Percentiles rank a stretch among this genome's conserved stretches.
phyloP scores from a whole-genome alignment of 768 basidiomycete species.

The Boletus sp. region DNA sequence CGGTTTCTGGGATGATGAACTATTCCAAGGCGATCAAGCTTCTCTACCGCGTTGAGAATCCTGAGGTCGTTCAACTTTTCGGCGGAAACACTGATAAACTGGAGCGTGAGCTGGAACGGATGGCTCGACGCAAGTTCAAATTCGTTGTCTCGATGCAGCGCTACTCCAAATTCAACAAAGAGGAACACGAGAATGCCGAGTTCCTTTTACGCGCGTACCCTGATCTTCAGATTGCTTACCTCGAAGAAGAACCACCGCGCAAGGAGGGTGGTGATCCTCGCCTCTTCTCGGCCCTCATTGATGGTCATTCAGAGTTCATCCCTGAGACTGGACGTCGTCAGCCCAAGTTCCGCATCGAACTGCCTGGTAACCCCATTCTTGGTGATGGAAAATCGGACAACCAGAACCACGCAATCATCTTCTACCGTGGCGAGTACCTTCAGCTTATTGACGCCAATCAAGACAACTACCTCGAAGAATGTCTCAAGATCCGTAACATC shows the following conservation, averaged over 20 bases:
- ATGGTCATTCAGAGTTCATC: conserved; percentile 95
- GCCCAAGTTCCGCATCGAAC: conserved; percentile 97
- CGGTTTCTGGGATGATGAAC: conserved; percentile 99
- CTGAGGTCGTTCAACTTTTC: conserved; percentile 95
- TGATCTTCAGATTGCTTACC: conserved; percentile 96
- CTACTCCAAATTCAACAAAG: conserved; percentile 99
- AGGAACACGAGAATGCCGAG: conserved; percentile 98
- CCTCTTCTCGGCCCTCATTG: conserved; percentile 94
- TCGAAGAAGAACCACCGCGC: conserved; percentile 91
- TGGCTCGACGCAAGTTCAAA: conserved; percentile 98
- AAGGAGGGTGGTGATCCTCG: conserved; percentile 95
- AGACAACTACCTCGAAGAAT: conserved; percentile 99
- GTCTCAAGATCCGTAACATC: conserved; percentile 98
- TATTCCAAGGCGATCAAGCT: conserved; percentile 99
- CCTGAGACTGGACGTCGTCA: conserved; percentile 84
- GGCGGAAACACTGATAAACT: conserved; percentile 97
- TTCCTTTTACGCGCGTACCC: conserved; percentile 97
- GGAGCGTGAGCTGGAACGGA: conserved; percentile 94
- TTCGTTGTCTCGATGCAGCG: conserved; percentile 99
- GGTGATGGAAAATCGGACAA: conserved; percentile 99
- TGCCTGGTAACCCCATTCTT: conserved; percentile 98
- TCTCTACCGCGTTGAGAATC: conserved; percentile 99
- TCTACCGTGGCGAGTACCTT: conserved; percentile 98
- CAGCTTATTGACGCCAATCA: conserved; percentile 99
- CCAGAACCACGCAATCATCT: conserved; percentile 99